Evolutionary conservation across 257 asterid species (phyloP).

Genomic region (Solanum corneliomulleri): DNA sequence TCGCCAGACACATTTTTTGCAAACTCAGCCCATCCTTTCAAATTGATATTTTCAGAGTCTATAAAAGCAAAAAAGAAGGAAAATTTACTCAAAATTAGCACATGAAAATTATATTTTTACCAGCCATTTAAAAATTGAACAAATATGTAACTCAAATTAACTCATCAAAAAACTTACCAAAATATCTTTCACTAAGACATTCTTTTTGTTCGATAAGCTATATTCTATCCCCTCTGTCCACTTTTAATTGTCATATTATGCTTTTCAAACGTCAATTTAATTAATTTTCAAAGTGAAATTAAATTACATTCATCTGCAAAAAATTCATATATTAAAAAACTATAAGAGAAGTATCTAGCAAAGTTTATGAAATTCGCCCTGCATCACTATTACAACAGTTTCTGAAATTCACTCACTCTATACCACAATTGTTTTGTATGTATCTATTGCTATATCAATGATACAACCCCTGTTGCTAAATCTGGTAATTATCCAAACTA

Average conservation of each 20-base stretch:
- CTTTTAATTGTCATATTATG: too few relatives aligned
- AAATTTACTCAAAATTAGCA: not conserved
- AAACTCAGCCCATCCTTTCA: conserved; percentile 50
- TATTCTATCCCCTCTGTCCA: too few relatives aligned
- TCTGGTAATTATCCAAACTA: not conserved
- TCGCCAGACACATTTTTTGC: conserved; percentile 66
- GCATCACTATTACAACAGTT: not conserved
- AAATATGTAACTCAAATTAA: not conserved
- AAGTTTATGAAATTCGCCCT: not conserved
- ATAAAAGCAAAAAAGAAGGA: not conserved
- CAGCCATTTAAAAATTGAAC: not conserved
- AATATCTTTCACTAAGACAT: not conserved
- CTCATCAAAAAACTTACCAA: not conserved
- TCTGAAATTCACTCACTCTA: not conserved
- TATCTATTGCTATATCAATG: not conserved
- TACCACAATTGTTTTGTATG: not conserved
- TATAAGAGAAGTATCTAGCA: too few relatives aligned
- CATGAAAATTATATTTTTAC: not conserved
- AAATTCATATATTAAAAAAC: too few relatives aligned
- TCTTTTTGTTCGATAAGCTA: not conserved
- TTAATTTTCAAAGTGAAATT: too few relatives aligned
- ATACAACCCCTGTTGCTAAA: not conserved
- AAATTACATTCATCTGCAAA: too few relatives aligned
- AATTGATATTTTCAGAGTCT: not conserved
- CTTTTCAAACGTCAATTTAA: too few relatives aligned